phyloP scores from a whole-genome alignment of 2,329 filamentous ascomycete genomes.

The Aspergillus arachidicola region DNA sequence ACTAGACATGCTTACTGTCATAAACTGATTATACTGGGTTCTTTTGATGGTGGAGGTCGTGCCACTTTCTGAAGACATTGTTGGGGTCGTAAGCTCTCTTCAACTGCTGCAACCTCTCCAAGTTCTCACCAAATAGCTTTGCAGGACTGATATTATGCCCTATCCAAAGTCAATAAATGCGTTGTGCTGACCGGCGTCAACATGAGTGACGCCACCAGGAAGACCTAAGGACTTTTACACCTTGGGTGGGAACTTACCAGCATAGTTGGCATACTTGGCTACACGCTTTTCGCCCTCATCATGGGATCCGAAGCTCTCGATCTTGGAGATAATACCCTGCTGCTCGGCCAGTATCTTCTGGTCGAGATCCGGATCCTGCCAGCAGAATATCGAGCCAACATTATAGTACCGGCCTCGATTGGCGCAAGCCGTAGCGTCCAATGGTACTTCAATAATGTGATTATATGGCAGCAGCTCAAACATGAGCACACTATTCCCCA shows the following conservation, averaged over 20 bases:
- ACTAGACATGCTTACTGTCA: too few relatives aligned
- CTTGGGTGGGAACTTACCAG: slow-evolving; percentile 3
- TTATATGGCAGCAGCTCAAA: slow-evolving; percentile 14
- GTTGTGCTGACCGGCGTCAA: not conserved
- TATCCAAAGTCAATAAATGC: not conserved
- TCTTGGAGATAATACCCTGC: not conserved
- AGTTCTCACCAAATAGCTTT: slow-evolving; percentile 8
- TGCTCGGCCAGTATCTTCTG: not conserved
- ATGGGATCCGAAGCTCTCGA: not conserved
- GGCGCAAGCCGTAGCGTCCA: slow-evolving; percentile 15
- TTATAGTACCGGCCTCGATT: slow-evolving; percentile 12
- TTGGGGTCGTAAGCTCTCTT: slow-evolving; percentile 12
- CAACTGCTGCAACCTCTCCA: slow-evolving; percentile 10
- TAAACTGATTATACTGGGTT: not conserved
- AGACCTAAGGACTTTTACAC: not conserved
- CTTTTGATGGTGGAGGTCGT: slow-evolving; percentile 2
- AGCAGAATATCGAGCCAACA: slow-evolving; percentile 10
- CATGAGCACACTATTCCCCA: slow-evolving; percentile 10
- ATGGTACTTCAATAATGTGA: slow-evolving; percentile 3
- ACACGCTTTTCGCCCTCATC: not conserved
- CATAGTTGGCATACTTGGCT: slow-evolving; percentile 9
- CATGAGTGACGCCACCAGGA: not conserved
- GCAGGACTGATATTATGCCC: slow-evolving; percentile 10
- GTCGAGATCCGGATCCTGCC: slow-evolving; percentile 11
- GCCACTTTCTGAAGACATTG: slow-evolving; percentile 14